Conservation (phyloP, 2,329 filamentous ascomycete species). For the Fusarium neocosmosporiellum region DNA sequence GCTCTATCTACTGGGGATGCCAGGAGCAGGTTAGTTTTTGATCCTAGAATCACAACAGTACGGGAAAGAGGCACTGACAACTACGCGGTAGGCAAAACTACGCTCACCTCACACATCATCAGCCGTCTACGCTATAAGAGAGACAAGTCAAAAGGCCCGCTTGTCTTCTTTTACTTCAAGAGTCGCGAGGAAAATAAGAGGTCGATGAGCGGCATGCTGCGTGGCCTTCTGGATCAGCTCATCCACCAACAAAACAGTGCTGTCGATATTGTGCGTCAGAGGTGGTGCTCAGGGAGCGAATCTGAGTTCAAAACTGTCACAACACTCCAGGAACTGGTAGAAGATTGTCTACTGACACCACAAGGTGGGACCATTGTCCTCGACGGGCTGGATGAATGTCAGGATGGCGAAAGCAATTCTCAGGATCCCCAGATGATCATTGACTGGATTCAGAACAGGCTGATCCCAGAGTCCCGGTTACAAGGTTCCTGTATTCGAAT, state of each 20-base stretch:
- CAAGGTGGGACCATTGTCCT: not conserved
- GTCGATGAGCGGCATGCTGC: not conserved
- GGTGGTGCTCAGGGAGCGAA: not conserved
- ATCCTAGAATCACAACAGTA: too few relatives aligned
- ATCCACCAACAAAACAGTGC: not conserved
- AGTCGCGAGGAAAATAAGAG: not conserved
- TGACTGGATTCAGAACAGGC: not conserved
- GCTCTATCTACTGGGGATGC: not conserved
- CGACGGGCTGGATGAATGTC: not conserved
- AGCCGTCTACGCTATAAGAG: not conserved
- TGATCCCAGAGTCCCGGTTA: not conserved
- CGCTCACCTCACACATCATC: not conserved
- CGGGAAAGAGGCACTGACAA: not conserved
- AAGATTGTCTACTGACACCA: not conserved
- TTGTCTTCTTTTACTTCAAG: not conserved
- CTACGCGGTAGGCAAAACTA: not conserved
- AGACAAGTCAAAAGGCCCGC: not conserved
- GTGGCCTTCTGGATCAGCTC: not conserved
- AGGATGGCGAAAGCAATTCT: not conserved
- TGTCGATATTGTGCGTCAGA: not conserved
- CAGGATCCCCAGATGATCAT: not conserved
- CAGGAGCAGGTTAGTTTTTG: not conserved
- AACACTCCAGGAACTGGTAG: not conserved
- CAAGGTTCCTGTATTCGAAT: not conserved
- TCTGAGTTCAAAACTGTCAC: not conserved